Percentiles rank a stretch among this genome's conserved stretches.
phyloP scores from a whole-genome alignment of 495 filamentous ascomycete genomes.

The Trypethelium eluteriae region DNA sequence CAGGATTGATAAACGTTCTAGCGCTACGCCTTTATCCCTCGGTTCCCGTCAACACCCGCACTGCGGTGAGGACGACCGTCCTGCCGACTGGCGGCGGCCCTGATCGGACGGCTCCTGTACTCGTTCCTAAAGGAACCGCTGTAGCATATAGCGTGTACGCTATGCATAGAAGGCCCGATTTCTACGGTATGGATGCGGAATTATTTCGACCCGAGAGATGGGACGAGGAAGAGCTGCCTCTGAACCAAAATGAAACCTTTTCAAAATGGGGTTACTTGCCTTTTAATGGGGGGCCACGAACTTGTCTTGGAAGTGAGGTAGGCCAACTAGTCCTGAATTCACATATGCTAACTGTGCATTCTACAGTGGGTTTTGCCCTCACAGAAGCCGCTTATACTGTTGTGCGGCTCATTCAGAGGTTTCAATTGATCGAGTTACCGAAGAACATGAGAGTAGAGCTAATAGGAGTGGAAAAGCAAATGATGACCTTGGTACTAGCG shows the following conservation, averaged over 20 bases:
- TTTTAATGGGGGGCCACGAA: constrained; percentile 38
- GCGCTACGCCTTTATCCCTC: constrained; percentile 32
- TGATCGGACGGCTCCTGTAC: constrained; percentile 29
- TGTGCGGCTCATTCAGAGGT: constrained; percentile 18
- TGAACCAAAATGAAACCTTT: constrained; percentile 15
- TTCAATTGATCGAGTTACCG: constrained; percentile 30
- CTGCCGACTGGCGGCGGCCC: constrained; percentile 34
- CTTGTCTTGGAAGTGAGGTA: constrained; percentile 30
- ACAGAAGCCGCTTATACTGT: constrained; percentile 35
- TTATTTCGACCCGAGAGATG: constrained; percentile 36
- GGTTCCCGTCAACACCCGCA: constrained; percentile 31
- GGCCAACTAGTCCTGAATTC: constrained; percentile 1
- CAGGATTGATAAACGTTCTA: neutral
- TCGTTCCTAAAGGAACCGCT: constrained; percentile 27
- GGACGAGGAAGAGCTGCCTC: constrained; percentile 25
- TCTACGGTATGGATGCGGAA: constrained; percentile 33
- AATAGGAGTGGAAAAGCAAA: constrained; percentile 31
- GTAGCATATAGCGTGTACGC: constrained; percentile 27
- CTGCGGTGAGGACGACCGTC: constrained; percentile 30
- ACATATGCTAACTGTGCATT: constrained; percentile 15
- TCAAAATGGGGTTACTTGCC: constrained; percentile 38
- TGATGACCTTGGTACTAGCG: constrained; percentile 30
- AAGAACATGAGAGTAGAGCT: constrained; percentile 19
- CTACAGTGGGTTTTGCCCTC: constrained; percentile 29
- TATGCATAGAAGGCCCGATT: constrained; percentile 34